Conservation (phyloP, 140 eudicot genomes). For the Senecio squalidus region DNA sequence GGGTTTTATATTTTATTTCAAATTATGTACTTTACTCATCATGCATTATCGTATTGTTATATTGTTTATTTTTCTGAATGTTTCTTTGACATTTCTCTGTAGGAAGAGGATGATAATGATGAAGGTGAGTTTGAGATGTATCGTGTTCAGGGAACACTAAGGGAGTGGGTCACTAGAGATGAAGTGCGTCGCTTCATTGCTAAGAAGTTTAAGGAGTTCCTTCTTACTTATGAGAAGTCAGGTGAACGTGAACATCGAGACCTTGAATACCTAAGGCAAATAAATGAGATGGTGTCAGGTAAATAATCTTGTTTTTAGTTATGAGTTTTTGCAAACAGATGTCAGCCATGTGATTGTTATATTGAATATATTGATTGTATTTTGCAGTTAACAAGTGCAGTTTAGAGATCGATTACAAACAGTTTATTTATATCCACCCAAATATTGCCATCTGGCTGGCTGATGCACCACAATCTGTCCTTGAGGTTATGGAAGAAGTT, state of each 20-base stretch:
- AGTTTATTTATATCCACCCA: constrained; percentile 79
- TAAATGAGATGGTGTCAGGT: constrained; percentile 97
- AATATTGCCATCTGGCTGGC: constrained; percentile 98
- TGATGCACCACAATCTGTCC: constrained; percentile 98
- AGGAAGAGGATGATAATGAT: constrained; percentile 73
- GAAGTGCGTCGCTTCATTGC: constrained; percentile 96
- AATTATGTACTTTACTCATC: neutral
- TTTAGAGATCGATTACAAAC: constrained; percentile 92
- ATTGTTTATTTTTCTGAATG: neutral
- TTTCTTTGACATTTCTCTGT: neutral
- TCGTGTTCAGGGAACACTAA: constrained; percentile 87
- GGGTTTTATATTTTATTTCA: constrained; percentile 10
- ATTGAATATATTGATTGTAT: neutral
- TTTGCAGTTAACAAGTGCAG: constrained; percentile 92
- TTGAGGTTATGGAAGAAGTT: constrained; percentile 99
- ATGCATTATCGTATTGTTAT: neutral
- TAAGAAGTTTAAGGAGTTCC: constrained; percentile 78
- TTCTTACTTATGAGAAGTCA: constrained; percentile 61
- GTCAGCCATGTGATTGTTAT: neutral
- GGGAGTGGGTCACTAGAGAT: constrained; percentile 99
- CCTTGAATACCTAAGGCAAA: constrained; percentile 65
- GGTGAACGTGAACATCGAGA: constrained; percentile 54
- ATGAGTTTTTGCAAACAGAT: neutral
- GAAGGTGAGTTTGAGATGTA: constrained; percentile 95
- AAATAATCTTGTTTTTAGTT: neutral